Evolutionary conservation across 768 basidiomycete species (phyloP).

Genomic region (Calocera viscosa): DNA sequence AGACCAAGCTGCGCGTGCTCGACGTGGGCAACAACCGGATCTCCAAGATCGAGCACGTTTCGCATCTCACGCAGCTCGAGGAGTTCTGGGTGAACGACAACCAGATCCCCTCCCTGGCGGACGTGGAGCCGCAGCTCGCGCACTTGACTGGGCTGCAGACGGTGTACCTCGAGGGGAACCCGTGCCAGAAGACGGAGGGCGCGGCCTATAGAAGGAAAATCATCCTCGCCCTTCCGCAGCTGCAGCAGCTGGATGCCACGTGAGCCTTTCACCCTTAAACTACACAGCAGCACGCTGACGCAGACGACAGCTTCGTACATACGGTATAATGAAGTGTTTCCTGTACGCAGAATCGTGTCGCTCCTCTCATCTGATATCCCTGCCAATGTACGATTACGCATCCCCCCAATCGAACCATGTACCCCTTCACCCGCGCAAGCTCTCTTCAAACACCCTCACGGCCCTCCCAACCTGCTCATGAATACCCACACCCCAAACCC

Average conservation of each 20-base stretch:
- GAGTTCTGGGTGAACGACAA: slow-evolving; percentile 97
- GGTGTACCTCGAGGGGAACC: slow-evolving; percentile 90
- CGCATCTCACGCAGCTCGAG: slow-evolving; percentile 63
- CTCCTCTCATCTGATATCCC: neutral
- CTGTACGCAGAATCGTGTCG: neutral
- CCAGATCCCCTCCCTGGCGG: slow-evolving; percentile 55
- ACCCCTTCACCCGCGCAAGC: neutral
- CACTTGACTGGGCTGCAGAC: slow-evolving; percentile 58
- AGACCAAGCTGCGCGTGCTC: slow-evolving; percentile 64
- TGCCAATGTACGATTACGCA: slow-evolving; percentile 7
- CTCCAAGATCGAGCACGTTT: slow-evolving; percentile 61
- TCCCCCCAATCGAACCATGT: neutral
- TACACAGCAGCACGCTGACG: neutral
- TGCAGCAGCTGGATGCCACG: slow-evolving; percentile 94
- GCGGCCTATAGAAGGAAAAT: slow-evolving; percentile 77
- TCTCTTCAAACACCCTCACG: neutral
- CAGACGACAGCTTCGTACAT: neutral
- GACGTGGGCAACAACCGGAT: slow-evolving; percentile 84
- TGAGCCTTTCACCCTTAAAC: slow-evolving; percentile 34
- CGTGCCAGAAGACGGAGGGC: slow-evolving; percentile 70
- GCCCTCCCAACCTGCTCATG: neutral
- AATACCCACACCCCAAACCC: neutral
- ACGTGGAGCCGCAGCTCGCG: slow-evolving; percentile 54
- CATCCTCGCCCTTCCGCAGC: slow-evolving; percentile 72
- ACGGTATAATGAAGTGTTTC: neutral